Base-by-base conservation (phyloP, 2,329 filamentous ascomycete species). In the Aspergillus latus region DNA sequence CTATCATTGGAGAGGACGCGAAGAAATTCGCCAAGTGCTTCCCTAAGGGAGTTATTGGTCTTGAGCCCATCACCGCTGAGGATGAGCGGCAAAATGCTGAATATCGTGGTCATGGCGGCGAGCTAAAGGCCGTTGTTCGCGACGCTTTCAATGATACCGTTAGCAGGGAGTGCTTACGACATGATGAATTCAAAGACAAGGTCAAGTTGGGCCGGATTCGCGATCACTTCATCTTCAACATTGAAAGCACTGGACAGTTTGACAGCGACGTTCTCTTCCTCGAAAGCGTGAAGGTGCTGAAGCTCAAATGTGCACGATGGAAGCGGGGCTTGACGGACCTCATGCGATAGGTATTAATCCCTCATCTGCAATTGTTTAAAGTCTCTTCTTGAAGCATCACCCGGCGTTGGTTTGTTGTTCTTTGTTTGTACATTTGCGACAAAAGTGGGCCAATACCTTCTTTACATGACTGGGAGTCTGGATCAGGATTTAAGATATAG, bases 171-270 rank as follows among this genome's bases (percentile, higher is more conserved):
- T 94, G 89, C 68, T 76, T 99, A 69, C 86, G 94, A 49, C 93
- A 99, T 72, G 82, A 87, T 28, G 94, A 97, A 76, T 97, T 99
- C 77, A 85, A 94, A 75, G 90, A 87, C 71, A 99, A 97, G 80
- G 94, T 99, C 62, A 92, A 92, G 80, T 84, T 99, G 32, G 94
- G 94, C 43, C 83, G 95, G 53, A 80, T 92, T 66, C 82, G 92
- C 62, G 94, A 99, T 73, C 95, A 99, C 78, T 99, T 99, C 74
- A 97, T 99, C 75, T 99, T 94, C 81, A 88, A 86, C 53, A 83
- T 99, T 36, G 94, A 99, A 80, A 97, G 92, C 79, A 88, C 91
- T 0, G 95, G 94, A 5, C 94, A 99, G 77, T 96, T 91, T 80
- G 88, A 94, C 57, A 96, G 92, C 70, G 93, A 97, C 67, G 87